Base-by-base conservation (phyloP, 345 rosid species). In the Eucalyptus cloeziana region DNA sequence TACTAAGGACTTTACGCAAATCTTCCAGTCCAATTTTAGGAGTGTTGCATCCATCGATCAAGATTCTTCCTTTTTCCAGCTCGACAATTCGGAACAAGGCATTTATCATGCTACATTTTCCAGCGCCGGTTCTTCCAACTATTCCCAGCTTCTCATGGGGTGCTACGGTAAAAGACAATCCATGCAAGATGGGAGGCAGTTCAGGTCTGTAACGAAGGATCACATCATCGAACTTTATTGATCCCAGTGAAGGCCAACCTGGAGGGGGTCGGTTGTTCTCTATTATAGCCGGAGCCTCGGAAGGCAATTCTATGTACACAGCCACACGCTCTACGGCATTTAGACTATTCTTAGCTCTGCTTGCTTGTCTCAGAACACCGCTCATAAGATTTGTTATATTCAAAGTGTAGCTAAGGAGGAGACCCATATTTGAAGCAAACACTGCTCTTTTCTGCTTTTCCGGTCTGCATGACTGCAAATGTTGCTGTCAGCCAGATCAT, bases 401-500 rank as follows among this genome's bases (percentile, higher is more conserved):
- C 90, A 97, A 93, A 76, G 98, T 94, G 92, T 97, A 97, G 88
- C 96, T 96, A 87, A 97, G 97, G 89, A 96, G 99, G 62, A 97
- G 93, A 91, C 99, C 99, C 99, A 97, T 96, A 54, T 94, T 94
- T 47, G 99, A 96, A 69, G 99, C 97, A 94, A 92, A 96, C 81
- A 90, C 92, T 56, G 60, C 60, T 56, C 60, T 22, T 56, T 56
- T 56, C 60, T 22, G 60, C 60, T 56, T 56, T 22, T 56, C 27
- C 27, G 60, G 27, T 56, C 60, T 22, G 60, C 27, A 56, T 56
- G 12, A 21, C 60, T 9, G 99, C 98, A 85, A 96, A 95, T 13
- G 98, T 96, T 85, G 99, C 98, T 58, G 96, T 96, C 90, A 96
- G 90, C 99, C 97, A 96, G 91, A 97, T 97, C 97, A 97, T 97